These are phyloP conservation scores for Candida sojae DNA, from an alignment of 1,139 yeast genomes.

Conservation along the genomic window DNA sequence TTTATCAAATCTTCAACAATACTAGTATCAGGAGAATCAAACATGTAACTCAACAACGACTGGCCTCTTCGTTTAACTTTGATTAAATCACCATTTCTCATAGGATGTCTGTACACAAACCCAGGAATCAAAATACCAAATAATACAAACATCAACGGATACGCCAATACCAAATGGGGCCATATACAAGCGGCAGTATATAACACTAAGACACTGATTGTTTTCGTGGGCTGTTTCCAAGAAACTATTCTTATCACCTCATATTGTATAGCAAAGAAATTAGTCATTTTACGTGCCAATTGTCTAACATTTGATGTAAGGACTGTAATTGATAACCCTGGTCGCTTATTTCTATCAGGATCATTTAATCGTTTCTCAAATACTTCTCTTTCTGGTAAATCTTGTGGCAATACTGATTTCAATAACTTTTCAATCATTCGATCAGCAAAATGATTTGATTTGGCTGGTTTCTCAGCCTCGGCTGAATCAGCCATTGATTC, in stretches of 20 bases:
- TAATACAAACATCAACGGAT: constrained; percentile 62
- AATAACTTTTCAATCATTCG: constrained; percentile 55
- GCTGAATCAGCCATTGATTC: constrained; percentile 27
- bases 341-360: constrained; percentile 44
- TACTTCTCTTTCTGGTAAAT: constrained; percentile 46
- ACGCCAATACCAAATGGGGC: constrained; percentile 67
- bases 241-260: constrained; percentile 54
- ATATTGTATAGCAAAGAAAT: constrained; percentile 56
- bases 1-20: constrained; percentile 38
- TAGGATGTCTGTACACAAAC: constrained; percentile 70
- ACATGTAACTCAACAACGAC: constrained; percentile 51
- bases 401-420: constrained; percentile 43
- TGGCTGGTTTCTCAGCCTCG: constrained; percentile 16
- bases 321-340: constrained; percentile 51
- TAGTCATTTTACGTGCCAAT: constrained; percentile 54
- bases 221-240: constrained; percentile 65
- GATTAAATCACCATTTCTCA: constrained; percentile 44
- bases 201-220: constrained; percentile 51
- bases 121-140: constrained; percentile 71
- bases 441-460: constrained; percentile 54
- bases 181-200: constrained; percentile 64
- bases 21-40: constrained; percentile 43
- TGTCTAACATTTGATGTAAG: constrained; percentile 53
- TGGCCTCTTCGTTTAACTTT: constrained; percentile 56
- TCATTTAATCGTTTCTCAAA: constrained; percentile 47